Evolutionary conservation across 495 filamentous ascomycete genomes (phyloP).

Genomic region (Penicillium macrosclerotiorum): DNA sequence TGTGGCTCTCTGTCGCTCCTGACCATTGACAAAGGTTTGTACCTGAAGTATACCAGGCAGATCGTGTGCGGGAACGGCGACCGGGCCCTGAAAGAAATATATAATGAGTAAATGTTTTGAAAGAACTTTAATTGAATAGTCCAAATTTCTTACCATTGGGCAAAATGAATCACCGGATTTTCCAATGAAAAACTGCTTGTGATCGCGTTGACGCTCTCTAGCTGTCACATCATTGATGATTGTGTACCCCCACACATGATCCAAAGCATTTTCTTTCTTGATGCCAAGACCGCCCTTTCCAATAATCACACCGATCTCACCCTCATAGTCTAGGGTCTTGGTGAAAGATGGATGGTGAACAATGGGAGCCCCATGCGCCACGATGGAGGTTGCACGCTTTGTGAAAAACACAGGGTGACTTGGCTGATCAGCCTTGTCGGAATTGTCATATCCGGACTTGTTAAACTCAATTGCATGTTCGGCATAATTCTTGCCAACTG

Average conservation of each 20-base stretch:
- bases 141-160: slow-evolving; percentile 32
- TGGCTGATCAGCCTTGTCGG: slow-evolving; percentile 41
- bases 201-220: slow-evolving; percentile 53
- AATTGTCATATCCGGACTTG: slow-evolving; percentile 48
- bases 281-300: slow-evolving; percentile 49
- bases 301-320: slow-evolving; percentile 56
- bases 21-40: slow-evolving; percentile 61
- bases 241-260: slow-evolving; percentile 56
- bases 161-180: slow-evolving; percentile 56
- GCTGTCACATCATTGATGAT: slow-evolving; percentile 58
- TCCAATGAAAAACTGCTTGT: slow-evolving; percentile 58
- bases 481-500: slow-evolving; percentile 55
- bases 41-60: slow-evolving; percentile 58
- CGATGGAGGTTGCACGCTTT: slow-evolving; percentile 54
- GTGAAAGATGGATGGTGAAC: slow-evolving; percentile 49
- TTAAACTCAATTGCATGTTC: slow-evolving; percentile 53
- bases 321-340: slow-evolving; percentile 53
- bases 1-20: slow-evolving; percentile 60
- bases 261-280: slow-evolving; percentile 42
- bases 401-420: slow-evolving; percentile 52
- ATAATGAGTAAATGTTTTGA: neutral
- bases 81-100: slow-evolving; percentile 30
- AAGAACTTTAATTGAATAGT: neutral
- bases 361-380: slow-evolving; percentile 46
- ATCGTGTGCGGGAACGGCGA: slow-evolving; percentile 46